These are phyloP conservation scores for Picea sitchensis DNA, from an alignment of 75 land plant genomes.

Conservation along the genomic window DNA sequence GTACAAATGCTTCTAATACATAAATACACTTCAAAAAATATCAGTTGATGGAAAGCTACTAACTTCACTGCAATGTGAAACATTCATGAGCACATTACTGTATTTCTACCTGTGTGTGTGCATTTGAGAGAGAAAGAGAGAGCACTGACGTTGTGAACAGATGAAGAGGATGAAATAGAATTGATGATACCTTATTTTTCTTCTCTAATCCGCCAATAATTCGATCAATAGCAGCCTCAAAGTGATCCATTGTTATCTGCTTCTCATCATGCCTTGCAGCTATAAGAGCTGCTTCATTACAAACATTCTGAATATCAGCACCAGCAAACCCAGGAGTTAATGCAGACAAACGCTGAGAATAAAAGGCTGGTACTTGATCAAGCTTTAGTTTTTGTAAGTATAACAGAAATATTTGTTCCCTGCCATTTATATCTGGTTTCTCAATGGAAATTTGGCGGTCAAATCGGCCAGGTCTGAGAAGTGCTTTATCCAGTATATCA, in stretches of 20 bases:
- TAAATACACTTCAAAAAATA: not conserved
- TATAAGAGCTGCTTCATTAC: constrained; percentile 95
- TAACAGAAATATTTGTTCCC: constrained; percentile 53
- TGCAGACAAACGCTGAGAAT: constrained; percentile 44
- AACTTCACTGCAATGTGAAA: not conserved
- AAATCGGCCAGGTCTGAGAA: constrained; percentile 69
- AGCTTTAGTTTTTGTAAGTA: constrained; percentile 48
- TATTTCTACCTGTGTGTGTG: not conserved
- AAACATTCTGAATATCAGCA: constrained; percentile 96
- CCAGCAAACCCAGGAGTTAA: constrained; percentile 67
- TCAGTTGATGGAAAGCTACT: not conserved
- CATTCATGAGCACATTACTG: not conserved
- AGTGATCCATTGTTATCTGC: constrained; percentile 80
- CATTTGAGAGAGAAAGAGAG: not conserved
- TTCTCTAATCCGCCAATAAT: constrained; percentile 99
- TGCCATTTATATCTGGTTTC: constrained; percentile 50
- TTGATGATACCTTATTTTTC: constrained; percentile 67
- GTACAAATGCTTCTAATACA: not conserved
- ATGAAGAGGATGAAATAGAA: too few species aligned
- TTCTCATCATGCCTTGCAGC: constrained; percentile 78
- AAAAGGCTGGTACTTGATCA: constrained; percentile 36
- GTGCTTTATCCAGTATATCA: constrained; percentile 64
- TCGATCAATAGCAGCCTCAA: constrained; percentile 95
- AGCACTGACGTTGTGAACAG: too few species aligned
- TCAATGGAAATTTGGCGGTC: constrained; percentile 57